Base-by-base conservation (phyloP, 208 protist species). In the Novymonas esmeraldas region DNA sequence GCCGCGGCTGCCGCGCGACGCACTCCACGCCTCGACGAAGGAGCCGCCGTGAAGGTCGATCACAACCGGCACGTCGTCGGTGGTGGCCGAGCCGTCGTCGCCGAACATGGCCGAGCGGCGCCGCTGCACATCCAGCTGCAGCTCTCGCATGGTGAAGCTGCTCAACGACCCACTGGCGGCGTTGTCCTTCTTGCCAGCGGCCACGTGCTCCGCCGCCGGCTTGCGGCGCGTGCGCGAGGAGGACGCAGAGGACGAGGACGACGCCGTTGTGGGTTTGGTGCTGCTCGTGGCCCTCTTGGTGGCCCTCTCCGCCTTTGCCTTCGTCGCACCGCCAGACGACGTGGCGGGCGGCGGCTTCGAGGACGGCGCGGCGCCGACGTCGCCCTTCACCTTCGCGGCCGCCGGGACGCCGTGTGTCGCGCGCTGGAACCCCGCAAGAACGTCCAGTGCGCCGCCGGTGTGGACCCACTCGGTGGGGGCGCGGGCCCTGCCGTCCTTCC, bases 91-190 rank as follows among this genome's bases (percentile, higher is more conserved):
- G 2, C 31, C 56, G 34, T 78, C 46, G 22, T 82, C 77, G 22
- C 79, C 85, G 39, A 91, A 84, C 51, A 87, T 72, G 50, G 78
- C 51, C 42, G 49, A 67, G 22, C 82, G 85, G 14, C 69, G 65
- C 2, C 61, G 70, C 61, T 76, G 76, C 46, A 92, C 76, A 62
- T 88, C 78, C 36, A 81, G 44, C 36, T 82, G 79, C 14, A 92
- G 61, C 18, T 85, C 79, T 24, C 67, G 45, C 76, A 92, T 84
- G 75, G 80, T 64, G 45, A 77, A 50, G 44, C 7, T 39, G 42
- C n/a, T 50, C 34, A 56, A 31, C 6, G 26, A 48, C 42, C 16
- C 22, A 46, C n/a, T 46, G 6, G 5, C 3, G 26, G 11, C 39
- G 20, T 7, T 18, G 31, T 61, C 26, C 6, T 59, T 36, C 11